Evolutionary conservation across 768 basidiomycete genomes (phyloP), one percentile per base, ranked within the genome.

Genomic region (Mycena latifolia): DNA sequence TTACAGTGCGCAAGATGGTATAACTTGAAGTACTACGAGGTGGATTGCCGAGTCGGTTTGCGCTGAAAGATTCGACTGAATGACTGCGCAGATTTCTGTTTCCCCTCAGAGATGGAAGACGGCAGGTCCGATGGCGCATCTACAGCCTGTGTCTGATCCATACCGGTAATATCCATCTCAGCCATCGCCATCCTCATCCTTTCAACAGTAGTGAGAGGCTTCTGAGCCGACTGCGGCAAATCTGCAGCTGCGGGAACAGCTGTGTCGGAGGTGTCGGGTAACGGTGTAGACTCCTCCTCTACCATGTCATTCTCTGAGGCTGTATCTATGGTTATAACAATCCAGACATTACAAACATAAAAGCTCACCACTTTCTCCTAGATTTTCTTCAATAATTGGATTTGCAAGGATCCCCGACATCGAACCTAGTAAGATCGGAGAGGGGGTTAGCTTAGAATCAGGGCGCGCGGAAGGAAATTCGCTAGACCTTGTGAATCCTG

Each of bases 181-280:
- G 61, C 66, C 61, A 67, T 62, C 39, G 24, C 18, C 56, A 29
- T 55, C 56, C 66, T 67, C 61, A 67, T 58, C 24, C 15, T 62
- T 24, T 67, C 66, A 20, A 62, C n/a, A 11, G 5, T 3, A 8
- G 60, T 56, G n/a, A n/a, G 56, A 25, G 60, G 43, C 24, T 46
- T 58, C 56, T 24, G 45, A 15, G 50, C 14, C 6, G 45, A 22
- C 39, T 22, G 47, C 12, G 47, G 37, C 20, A 22, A 18, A 48
- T 50, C 28, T 51, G 45, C 28, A 25, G 57, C 24, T n/a, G 52
- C 33, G 51, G 52, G 37, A 43, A 33, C 41, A 55, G 45, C 35
- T 29, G 59, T 8, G 24, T 37, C 55, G 50, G 41, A 11, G 39
- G 28, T 12, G 28, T 39, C 17, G 24, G 37, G 10, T 14, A 35